Evolutionary conservation across 345 rosid species (phyloP).

Genomic region (Eucalyptus cloeziana): DNA sequence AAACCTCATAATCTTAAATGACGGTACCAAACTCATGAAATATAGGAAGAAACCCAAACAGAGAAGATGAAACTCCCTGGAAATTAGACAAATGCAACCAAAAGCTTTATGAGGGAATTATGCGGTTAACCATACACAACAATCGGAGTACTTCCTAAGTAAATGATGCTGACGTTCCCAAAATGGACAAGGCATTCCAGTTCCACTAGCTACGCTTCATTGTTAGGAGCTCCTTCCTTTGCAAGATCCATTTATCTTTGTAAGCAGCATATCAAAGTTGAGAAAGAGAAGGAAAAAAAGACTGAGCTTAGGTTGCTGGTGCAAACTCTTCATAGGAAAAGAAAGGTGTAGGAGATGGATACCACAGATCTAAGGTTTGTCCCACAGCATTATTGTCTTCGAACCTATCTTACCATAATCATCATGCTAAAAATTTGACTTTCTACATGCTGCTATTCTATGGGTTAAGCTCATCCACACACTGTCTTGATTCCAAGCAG

Average conservation of each 20-base stretch:
- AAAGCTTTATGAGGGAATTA: background rate
- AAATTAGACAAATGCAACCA: background rate
- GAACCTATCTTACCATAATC: background rate
- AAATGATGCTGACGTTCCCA: background rate
- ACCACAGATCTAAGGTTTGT: background rate
- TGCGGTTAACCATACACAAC: background rate
- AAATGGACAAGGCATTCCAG: background rate
- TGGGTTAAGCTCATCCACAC: background rate
- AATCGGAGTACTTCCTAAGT: background rate
- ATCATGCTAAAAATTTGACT: background rate
- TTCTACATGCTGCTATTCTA: background rate
- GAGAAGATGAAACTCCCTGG: background rate
- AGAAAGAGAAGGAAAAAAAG: background rate
- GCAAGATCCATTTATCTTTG: background rate
- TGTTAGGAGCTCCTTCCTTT: background rate
- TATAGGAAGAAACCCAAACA: background rate
- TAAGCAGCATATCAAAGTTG: background rate
- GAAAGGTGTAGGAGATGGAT: background rate
- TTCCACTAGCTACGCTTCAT: background rate
- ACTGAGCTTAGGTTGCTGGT: background rate
- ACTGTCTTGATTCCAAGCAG: background rate
- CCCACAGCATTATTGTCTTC: background rate
- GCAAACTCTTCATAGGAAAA: background rate
- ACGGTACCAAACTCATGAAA: background rate
- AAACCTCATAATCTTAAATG: background rate